Evolutionary conservation across 2,329 filamentous ascomycete genomes (phyloP), one percentile per base, ranked within the genome.

Genomic region (Sarocladiaceae sp.): DNA sequence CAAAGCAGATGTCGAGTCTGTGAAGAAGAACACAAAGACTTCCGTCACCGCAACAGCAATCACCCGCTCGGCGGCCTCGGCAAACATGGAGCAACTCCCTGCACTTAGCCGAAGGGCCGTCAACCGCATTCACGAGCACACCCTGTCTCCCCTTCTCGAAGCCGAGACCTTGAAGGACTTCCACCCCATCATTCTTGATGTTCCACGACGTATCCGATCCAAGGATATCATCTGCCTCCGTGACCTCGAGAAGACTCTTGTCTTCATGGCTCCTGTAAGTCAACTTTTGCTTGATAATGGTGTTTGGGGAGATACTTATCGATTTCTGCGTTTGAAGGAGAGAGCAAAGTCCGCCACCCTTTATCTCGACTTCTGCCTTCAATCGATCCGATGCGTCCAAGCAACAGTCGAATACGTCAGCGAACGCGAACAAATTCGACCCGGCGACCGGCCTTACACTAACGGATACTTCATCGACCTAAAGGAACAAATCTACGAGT

Each of bases 381-480:
- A 87, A 63, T 93, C 91, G 58, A 90, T 97, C 67, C 86, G 84
- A 70, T 94, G 91, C 72, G 86, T 96, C 67, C 88, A 95, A 77
- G 86, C 90, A 58, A 94, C 90, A 55, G 89, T 95, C 70, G 86
- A 90, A 70, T 86, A 87, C 70, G 79, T 97, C 58, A 86, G 83
- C 76, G 90, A 95, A 67, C 84, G 84, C 67, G 92, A 97, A 69
- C 89, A 93, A 73, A 86, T 86, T 59, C 84, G 90, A 67, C 87
- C 89, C 55, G 77, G 83, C 71, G 93, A 97, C 71, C 86, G 88
- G 63, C 90, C 91, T 59, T 97, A 97, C 77, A 94, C 87, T 79
- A 90, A 88, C 80, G 90, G 90, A 66, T 97, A 97, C 73, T 97
- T 97, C 68, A 87, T 97, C 73, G 93, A 97, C 75, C 84, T 97